Evolutionary conservation across 2,329 filamentous ascomycete genomes (phyloP).

Genomic region (Monosporascus sp.): DNA sequence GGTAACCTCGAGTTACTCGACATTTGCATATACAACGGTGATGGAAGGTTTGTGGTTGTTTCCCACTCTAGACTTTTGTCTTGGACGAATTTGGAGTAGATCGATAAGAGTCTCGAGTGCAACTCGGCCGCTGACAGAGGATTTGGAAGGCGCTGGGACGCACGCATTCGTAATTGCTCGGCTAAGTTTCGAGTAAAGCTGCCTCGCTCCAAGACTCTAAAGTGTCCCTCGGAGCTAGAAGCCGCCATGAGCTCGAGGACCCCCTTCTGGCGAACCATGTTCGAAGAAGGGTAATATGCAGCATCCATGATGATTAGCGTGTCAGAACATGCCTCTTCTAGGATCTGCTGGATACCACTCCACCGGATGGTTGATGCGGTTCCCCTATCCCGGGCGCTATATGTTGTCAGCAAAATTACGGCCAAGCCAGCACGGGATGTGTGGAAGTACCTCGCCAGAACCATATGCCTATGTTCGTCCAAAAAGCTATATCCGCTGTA

Average conservation of each 20-base stretch:
- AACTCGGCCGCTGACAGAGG: constrained; percentile 49
- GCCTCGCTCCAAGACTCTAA: constrained; percentile 41
- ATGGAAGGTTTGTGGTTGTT: constrained; percentile 43
- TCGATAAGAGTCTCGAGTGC: constrained; percentile 47
- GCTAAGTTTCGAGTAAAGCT: constrained; percentile 48
- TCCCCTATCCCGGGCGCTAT: constrained; percentile 43
- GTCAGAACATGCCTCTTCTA: constrained; percentile 53
- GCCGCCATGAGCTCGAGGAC: constrained; percentile 54
- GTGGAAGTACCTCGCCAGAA: constrained; percentile 45
- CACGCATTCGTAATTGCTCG: constrained; percentile 45
- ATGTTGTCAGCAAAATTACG: constrained; percentile 14
- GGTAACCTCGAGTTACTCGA: constrained; percentile 49
- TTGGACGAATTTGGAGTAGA: constrained; percentile 47
- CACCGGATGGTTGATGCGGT: constrained; percentile 47
- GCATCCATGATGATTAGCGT: constrained; percentile 56
- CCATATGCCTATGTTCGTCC: constrained; percentile 52
- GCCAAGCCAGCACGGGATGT: background rate
- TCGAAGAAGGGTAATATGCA: constrained; percentile 51
- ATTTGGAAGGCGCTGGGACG: constrained; percentile 35
- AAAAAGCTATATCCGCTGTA: constrained; percentile 53
- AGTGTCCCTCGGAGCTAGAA: constrained; percentile 48
- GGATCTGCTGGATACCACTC: constrained; percentile 50
- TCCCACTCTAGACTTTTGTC: constrained; percentile 45
- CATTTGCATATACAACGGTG: constrained; percentile 52
- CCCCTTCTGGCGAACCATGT: constrained; percentile 46